phyloP scores from a whole-genome alignment of 1,284 basidiomycete species.

The Psilocybe mexicana region DNA sequence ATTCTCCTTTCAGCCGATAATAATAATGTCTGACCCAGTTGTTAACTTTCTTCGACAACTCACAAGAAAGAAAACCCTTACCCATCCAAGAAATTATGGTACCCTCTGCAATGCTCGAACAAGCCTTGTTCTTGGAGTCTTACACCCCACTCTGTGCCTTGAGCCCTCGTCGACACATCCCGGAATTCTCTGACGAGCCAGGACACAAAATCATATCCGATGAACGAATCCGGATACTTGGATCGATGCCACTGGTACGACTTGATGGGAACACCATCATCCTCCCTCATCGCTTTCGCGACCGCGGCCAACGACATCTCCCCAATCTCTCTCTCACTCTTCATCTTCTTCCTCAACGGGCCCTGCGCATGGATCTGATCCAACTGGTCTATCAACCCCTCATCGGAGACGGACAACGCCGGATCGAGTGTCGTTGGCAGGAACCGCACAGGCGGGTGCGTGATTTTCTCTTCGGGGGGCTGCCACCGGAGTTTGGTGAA shows the following conservation, averaged over 20 bases:
- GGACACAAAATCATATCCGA: slow-evolving; percentile 81
- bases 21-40: slow-evolving; percentile 71
- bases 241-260: slow-evolving; percentile 74
- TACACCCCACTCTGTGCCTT: slow-evolving; percentile 78
- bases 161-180: slow-evolving; percentile 78
- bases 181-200: slow-evolving; percentile 88
- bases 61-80: slow-evolving; percentile 33
- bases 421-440: slow-evolving; percentile 83
- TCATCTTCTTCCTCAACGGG: slow-evolving; percentile 74
- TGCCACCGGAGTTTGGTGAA: slow-evolving; percentile 84
- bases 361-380: slow-evolving; percentile 78
- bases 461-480: slow-evolving; percentile 55
- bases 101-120: slow-evolving; percentile 78
- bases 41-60: neutral
- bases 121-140: slow-evolving; percentile 77
- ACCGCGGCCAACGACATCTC: slow-evolving; percentile 63
- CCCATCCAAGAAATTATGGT: slow-evolving; percentile 86
- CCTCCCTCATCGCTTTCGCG: slow-evolving; percentile 79
- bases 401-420: slow-evolving; percentile 76
- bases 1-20: slow-evolving; percentile 81
- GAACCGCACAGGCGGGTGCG: slow-evolving; percentile 61
- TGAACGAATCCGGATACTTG: slow-evolving; percentile 78
- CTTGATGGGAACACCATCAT: slow-evolving; percentile 76
- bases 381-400: slow-evolving; percentile 72
- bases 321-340: slow-evolving; percentile 68